Evolutionary conservation across 768 basidiomycete species (phyloP).

Genomic region (Boletus rubroflammeus): DNA sequence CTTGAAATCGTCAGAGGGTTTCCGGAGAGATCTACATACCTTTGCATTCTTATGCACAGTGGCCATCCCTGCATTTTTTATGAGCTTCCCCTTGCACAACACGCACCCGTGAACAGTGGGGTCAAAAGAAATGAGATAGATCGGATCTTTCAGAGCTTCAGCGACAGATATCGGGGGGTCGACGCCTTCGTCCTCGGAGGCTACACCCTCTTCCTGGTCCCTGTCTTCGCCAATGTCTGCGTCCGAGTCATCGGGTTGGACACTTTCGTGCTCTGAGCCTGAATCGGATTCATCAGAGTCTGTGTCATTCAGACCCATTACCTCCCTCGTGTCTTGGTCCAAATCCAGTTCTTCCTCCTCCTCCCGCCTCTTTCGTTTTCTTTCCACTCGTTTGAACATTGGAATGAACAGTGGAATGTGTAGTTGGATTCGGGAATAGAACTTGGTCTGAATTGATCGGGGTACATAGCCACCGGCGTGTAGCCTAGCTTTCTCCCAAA

Average conservation of each 20-base stretch:
- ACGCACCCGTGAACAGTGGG: conserved; percentile 58
- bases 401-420: neutral
- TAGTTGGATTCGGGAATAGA: no score
- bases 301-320: conserved; percentile 67
- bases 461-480: conserved; percentile 25
- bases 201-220: conserved; percentile 27
- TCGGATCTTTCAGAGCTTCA: conserved; percentile 59
- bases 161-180: conserved; percentile 47
- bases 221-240: conserved; percentile 18
- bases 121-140: conserved; percentile 56
- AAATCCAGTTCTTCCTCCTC: conserved; percentile 64
- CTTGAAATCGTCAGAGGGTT: neutral
- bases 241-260: conserved; percentile 30
- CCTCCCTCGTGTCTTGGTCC: conserved; percentile 59
- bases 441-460: neutral
- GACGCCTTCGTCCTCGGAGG: conserved; percentile 22
- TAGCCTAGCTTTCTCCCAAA: no score
- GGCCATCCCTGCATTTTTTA: conserved; percentile 58
- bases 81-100: conserved; percentile 67
- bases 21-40: conserved; percentile 43
- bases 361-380: conserved; percentile 54
- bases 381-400: conserved; percentile 83
- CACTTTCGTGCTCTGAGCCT: conserved; percentile 36
- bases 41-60: conserved; percentile 57
- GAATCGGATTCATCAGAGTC: conserved; percentile 69